These are phyloP conservation scores for Quercus agrifolia DNA, from an alignment of 306 rosid genomes.

Conservation along the genomic window DNA sequence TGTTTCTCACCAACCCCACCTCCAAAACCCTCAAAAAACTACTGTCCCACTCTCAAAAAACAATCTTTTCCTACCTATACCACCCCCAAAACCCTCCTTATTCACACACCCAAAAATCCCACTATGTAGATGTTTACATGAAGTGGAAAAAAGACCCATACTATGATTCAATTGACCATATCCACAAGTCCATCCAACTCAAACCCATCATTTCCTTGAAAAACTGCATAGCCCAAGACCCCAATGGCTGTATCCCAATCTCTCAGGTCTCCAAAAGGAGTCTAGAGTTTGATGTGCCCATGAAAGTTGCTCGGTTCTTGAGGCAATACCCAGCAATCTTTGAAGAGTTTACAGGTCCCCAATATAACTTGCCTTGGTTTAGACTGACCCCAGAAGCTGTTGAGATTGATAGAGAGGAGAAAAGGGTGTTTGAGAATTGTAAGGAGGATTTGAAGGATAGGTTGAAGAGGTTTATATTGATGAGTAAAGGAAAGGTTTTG, in stretches of 20 bases:
- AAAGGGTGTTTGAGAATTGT: constrained; percentile 53
- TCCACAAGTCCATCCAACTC: constrained; percentile 60
- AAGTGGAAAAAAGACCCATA: constrained; percentile 82
- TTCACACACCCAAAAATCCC: constrained; percentile 33
- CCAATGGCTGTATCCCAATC: constrained; percentile 73
- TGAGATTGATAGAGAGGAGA: constrained; percentile 69
- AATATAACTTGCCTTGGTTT: constrained; percentile 83
- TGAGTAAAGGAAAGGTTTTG: constrained; percentile 61
- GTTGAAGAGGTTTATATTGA: constrained; percentile 73
- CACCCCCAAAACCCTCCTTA: constrained; percentile 26
- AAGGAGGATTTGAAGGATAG: constrained; percentile 57
- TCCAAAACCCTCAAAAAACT: constrained; percentile 31
- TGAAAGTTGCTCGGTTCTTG: constrained; percentile 69
- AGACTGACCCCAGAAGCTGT: constrained; percentile 75
- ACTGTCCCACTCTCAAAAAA: constrained; percentile 11
- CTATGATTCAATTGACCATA: constrained; percentile 68
- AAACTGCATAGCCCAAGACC: constrained; percentile 57
- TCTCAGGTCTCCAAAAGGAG: constrained; percentile 71
- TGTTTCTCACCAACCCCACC: constrained; percentile 39
- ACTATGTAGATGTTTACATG: constrained; percentile 85
- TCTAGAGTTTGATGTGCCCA: constrained; percentile 54
- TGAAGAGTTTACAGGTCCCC: constrained; percentile 72
- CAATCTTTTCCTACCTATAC: constrained; percentile 16
- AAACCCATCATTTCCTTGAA: constrained; percentile 67
- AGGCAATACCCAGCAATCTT: constrained; percentile 84